Base-by-base conservation (phyloP, 129 eudicot species). In the Tagetes patula region DNA sequence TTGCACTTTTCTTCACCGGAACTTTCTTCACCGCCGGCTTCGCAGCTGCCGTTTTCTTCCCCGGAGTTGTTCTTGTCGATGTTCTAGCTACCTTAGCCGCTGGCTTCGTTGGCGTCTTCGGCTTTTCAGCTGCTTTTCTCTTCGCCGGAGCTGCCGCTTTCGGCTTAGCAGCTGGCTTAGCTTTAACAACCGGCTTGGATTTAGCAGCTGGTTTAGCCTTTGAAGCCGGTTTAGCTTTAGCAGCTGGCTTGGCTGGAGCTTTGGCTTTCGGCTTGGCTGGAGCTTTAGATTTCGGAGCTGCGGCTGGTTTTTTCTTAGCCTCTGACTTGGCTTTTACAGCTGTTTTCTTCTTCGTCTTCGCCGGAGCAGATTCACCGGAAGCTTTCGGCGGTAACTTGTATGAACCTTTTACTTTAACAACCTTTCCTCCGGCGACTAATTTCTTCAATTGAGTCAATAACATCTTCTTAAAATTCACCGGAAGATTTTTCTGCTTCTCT, bases 401-500 rank as follows among this genome's bases (percentile, higher is more conserved):
- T 1, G 88, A 81, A 12, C 30, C 68, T 71, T 87, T 87, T 8
- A 84, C 77, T 62, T 87, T 87, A 6, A 74, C 81, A 11, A 87
- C 86, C 65, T 81, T 85, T 1, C 80, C 87, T 34, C 75, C 72
- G 1, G 89, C 82, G 11, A 80, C 89, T 1, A 85, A 47, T 62
- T 82, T 87, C 85, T 72, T 85, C 84, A 87, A 65, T 5, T 82
- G 89, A 74, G 81, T 56, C 7, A 76, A 69, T 71, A 87, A 11
- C 4, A 68, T 31, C 72, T 82, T 87, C 82, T 46, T 74, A 75
- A 87, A 87, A 48, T 82, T 87, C 0, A 77, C 9, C 11, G 89
- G 94, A 40, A 87, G 77, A 45, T 67, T 62, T 64, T 87, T 85
- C 4, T 85, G 86, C 77, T 87, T 81, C 43, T 82, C 84, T 75